Base-by-base conservation (phyloP, 2,329 filamentous ascomycete genomes). In the Botrytis fabae region DNA sequence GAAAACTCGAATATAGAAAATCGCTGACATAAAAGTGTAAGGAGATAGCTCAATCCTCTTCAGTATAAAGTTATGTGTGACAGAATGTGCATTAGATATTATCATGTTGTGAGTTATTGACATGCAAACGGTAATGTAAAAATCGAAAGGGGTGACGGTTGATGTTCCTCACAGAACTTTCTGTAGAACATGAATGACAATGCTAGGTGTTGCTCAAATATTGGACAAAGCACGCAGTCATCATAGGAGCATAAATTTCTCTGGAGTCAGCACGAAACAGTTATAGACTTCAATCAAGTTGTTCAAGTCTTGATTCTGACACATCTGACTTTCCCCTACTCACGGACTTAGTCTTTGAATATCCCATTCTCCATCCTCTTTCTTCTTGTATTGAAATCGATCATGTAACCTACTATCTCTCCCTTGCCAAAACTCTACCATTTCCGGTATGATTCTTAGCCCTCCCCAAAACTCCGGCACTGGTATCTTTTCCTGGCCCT, bases 381-480 rank as follows among this genome's bases (percentile, higher is more conserved):
- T 86, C 81, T 88, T 90, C 72, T 90, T 89, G 83, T 98, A 98
- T 75, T 91, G 88, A 81, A 99, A 98, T 38, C 96, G 91, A 85
- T 99, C 96, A 83, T 99, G 96, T 82, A 99, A 84, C 74, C 96
- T 87, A 83, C 92, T 97, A 80, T 93, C 88, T 78, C 96, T 88
- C 4, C 96, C 96, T 85, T 98, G 95, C 90, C 96, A 99, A 82
- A 99, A 99, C 86, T 99, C 96, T 66, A 99, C 87, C 78, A 90
- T 89, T 80, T 94, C 92, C 0, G 96, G 95, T 76, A 95, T 87
- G 74, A 99, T 88, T 78, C 95, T 90, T 81, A 98, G 81, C 0
- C 96, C 96, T 44, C 96, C 96, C 96, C 96, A 99, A 81, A 97
- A 98, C 16, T 93, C 91, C 6, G 96, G 96, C 68, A 98, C 90